A percentile compares a stretch with the other conserved stretches of the same genome.
Conservation (phyloP, 2,329 filamentous ascomycete species). For the Calonectria montana region DNA sequence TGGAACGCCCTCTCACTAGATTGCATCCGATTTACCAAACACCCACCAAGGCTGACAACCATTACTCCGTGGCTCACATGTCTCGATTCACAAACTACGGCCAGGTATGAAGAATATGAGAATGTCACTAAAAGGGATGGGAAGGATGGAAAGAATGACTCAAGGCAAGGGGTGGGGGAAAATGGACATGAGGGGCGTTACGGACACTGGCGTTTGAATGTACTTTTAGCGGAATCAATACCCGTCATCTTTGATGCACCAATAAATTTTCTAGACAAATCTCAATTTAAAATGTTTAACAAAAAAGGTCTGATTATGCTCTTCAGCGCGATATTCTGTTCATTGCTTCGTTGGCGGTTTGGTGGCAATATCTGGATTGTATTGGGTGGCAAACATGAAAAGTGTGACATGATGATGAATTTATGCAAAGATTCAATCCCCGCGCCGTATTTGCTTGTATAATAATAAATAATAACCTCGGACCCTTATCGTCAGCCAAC, state of each 20-base stretch:
- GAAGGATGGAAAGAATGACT: neutral
- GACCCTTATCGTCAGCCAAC: neutral
- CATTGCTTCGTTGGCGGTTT: neutral
- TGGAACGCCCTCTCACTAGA: slow-evolving; percentile 68
- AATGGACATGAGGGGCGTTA: slow-evolving; percentile 27
- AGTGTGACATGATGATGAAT: neutral
- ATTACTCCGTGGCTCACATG: slow-evolving; percentile 64
- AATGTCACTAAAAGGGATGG: neutral
- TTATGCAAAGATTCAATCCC: neutral
- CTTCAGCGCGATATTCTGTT: neutral
- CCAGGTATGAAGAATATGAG: neutral
- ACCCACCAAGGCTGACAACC: slow-evolving; percentile 51
- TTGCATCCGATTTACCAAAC: slow-evolving; percentile 63
- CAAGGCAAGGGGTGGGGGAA: neutral
- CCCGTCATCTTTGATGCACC: slow-evolving; percentile 26
- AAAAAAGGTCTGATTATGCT: neutral
- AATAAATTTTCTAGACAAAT: slow-evolving; percentile 14
- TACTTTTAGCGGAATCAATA: slow-evolving; percentile 34
- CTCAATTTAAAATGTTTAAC: slow-evolving; percentile 7
- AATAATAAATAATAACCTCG: neutral
- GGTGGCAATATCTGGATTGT: neutral
- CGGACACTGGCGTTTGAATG: slow-evolving; percentile 23
- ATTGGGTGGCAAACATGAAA: neutral
- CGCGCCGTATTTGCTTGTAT: neutral
- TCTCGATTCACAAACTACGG: slow-evolving; percentile 54